Base-by-base conservation (phyloP, 495 filamentous ascomycete genomes). In the Tetracladium marchalianum region DNA sequence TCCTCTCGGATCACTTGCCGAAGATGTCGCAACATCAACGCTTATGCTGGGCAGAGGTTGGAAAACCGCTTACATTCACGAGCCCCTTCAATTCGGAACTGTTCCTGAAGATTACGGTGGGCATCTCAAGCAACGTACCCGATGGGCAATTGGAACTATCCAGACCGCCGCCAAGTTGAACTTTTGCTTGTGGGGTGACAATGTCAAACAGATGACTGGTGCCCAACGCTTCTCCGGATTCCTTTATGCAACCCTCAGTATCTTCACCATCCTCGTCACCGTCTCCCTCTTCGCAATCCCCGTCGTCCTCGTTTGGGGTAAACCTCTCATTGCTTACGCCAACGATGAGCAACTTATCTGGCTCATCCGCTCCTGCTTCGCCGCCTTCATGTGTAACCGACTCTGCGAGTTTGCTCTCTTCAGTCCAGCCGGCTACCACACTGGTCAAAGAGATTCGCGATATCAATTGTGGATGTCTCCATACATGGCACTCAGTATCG, bases 121-220 rank as follows among this genome's bases (percentile, higher is more conserved):
- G 32, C 69, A 72, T 45, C 50, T 75, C 31, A 77, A 74, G 58
- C 72, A 76, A 54, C 62, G 71, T 39, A 68, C 67, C 11, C 62
- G 69, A 43, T 75, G 70, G 70, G 66, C 56, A 18, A 49, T 60
- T 44, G 68, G 69, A 39, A 70, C 66, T n/a, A 60, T 72, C 12
- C 63, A 71, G 35, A 72, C 62, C 1, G 60, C 69, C 3, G 53
- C 63, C 48, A 64, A 68, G 52, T 49, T 72, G 32, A 70, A 67
- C 46, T 72, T 71, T 53, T 68, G 61, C 44, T 56, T 69, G n/a
- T 70, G 49, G 50, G 66, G 66, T 31, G 58, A 66, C 17, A 56
- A 54, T 9, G 59, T 68, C 32, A 47, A 50, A 8, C 44, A 64
- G 41, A 67, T 70, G 62, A 50, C 48, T 0, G 22, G 27, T 16